Percentiles rank a stretch among this genome's conserved stretches.
Conservation (phyloP, 78 protist species). For the Dictyostelium purpureum region DNA sequence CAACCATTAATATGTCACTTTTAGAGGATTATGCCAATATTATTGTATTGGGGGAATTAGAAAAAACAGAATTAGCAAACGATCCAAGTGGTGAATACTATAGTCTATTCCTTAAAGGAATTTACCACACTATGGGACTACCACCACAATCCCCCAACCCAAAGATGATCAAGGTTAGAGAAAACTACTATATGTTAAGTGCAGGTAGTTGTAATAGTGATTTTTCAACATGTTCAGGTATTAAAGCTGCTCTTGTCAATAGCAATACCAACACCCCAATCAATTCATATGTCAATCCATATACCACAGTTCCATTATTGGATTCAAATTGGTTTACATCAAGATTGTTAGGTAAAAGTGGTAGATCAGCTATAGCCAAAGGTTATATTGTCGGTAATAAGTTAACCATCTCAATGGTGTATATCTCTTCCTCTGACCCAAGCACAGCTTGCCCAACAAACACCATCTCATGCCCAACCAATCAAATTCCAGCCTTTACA, state of each 20-base stretch:
- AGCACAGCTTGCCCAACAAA: not conserved
- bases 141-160: not conserved
- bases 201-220: not conserved
- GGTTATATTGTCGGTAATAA: not conserved
- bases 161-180: not conserved
- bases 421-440: not conserved
- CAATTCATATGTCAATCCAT: not conserved
- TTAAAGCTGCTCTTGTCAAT: not conserved
- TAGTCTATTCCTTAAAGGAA: not conserved
- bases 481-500: not conserved
- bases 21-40: not conserved
- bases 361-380: not conserved
- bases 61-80: not conserved
- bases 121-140: not conserved
- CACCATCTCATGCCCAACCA: not conserved
- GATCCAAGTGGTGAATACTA: not conserved
- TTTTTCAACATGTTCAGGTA: not conserved
- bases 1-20: too few relatives aligned
- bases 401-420: not conserved
- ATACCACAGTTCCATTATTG: not conserved
- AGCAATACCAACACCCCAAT: not conserved
- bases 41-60: not conserved
- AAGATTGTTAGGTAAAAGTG: not conserved
- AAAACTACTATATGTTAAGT: not conserved
- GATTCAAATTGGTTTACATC: not conserved